Percentiles rank a stretch among this genome's conserved stretches.
These are phyloP conservation scores for Sordariomycetes sp. DNA, from an alignment of 2,329 filamentous ascomycete species.

Conservation along the genomic window DNA sequence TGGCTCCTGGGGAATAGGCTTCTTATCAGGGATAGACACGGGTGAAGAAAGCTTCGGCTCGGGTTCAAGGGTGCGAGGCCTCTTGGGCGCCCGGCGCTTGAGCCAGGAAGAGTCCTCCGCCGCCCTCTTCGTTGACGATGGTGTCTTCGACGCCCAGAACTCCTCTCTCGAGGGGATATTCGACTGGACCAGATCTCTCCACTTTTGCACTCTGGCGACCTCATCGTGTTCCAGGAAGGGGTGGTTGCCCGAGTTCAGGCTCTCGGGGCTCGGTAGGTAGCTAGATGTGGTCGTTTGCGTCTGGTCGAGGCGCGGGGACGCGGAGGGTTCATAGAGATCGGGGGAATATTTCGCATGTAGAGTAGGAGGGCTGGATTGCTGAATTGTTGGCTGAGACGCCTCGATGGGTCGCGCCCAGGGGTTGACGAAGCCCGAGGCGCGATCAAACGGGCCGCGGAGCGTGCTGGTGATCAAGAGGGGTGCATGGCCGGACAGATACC, in stretches of 20 bases:
- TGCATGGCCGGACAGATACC: slow-evolving; percentile 44
- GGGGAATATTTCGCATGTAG: background rate
- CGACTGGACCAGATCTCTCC: slow-evolving; percentile 14
- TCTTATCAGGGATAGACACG: background rate
- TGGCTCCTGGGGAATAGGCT: background rate
- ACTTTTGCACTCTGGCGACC: slow-evolving; percentile 18
- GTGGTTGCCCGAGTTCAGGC: slow-evolving; percentile 20
- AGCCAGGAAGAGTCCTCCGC: slow-evolving; percentile 19
- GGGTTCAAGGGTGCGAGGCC: slow-evolving; percentile 6
- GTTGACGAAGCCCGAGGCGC: slow-evolving; percentile 25
- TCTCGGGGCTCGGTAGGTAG: slow-evolving; percentile 30
- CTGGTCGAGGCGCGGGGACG: background rate
- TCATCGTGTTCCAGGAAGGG: slow-evolving; percentile 20
- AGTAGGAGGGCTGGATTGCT: background rate
- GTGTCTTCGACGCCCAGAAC: slow-evolving; percentile 11
- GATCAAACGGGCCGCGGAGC: slow-evolving; percentile 51
- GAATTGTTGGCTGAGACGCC: background rate
- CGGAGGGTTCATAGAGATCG: background rate
- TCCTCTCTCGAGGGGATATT: slow-evolving; percentile 8
- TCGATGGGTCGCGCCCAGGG: slow-evolving; percentile 14
- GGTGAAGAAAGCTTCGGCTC: background rate
- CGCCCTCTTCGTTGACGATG: slow-evolving; percentile 14
- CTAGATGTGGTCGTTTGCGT: slow-evolving; percentile 13
- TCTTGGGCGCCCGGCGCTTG: slow-evolving; percentile 18
- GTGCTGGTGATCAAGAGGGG: slow-evolving; percentile 49